Conservation (phyloP, 2,329 filamentous ascomycete species). For the Paecilomyces formosus region DNA sequence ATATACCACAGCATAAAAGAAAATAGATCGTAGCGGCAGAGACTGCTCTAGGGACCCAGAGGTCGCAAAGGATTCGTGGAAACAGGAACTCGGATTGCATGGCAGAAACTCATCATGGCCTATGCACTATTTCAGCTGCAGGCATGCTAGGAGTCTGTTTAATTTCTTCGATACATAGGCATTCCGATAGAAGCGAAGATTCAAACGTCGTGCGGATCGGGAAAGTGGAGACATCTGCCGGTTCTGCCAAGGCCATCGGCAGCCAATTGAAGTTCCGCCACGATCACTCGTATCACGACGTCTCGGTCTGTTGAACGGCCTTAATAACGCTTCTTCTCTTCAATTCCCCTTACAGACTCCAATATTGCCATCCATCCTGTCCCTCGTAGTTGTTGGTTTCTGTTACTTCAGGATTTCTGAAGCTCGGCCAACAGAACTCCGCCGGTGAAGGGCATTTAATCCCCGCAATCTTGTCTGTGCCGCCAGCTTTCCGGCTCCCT, state of each 20-base stretch:
- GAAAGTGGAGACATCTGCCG: background rate
- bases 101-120: too few species aligned
- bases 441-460: background rate
- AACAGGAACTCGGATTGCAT: too few species aligned
- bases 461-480: background rate
- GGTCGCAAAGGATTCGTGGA: too few species aligned
- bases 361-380: background rate
- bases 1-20: background rate
- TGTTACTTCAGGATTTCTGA: background rate
- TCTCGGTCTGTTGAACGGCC: background rate
- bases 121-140: too few species aligned
- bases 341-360: background rate
- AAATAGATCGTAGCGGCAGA: background rate
- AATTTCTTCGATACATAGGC: too few species aligned
- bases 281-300: background rate
- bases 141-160: too few species aligned
- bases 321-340: background rate
- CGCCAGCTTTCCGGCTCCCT: background rate
- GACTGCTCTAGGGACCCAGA: too few species aligned
- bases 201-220: background rate
- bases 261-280: background rate
- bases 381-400: background rate
- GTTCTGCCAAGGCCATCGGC: background rate
- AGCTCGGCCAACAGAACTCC: background rate
- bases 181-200: too few species aligned